Percentiles rank a stretch among this genome's conserved stretches.
Evolutionary conservation across 257 asterid genomes (phyloP).

Genomic region (Solanum pinnatisectum): DNA sequence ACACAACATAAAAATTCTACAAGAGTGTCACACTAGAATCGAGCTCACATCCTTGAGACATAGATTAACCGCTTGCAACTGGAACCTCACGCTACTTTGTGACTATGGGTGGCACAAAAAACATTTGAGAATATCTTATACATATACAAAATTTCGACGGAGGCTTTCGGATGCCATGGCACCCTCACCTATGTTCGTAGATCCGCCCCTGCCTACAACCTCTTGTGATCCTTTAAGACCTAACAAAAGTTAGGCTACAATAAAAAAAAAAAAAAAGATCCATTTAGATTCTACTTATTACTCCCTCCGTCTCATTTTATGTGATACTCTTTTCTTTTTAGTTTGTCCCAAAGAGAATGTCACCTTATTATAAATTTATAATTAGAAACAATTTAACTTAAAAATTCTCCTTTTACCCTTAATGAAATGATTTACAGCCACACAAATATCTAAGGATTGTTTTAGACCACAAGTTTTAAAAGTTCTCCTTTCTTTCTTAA

Average conservation of each 20-base stretch:
- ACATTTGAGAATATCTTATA: no score
- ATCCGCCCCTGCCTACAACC: not conserved
- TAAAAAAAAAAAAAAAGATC: not conserved
- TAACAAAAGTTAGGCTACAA: not conserved
- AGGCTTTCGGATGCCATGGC: not conserved
- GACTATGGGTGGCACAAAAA: not conserved
- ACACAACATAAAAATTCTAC: not conserved
- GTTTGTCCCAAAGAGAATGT: not conserved
- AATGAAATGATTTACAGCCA: not conserved
- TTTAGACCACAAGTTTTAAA: not conserved
- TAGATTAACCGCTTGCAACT: not conserved
- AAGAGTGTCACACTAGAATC: not conserved
- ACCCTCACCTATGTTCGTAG: not conserved
- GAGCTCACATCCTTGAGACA: not conserved
- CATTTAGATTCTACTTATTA: not conserved
- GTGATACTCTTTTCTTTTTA: not conserved
- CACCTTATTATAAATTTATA: not conserved
- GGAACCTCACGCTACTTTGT: not conserved
- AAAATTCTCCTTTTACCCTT: not conserved
- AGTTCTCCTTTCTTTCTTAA: not conserved
- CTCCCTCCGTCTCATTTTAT: not conserved
- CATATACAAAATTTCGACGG: not conserved
- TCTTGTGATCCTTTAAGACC: not conserved
- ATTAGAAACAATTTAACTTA: not conserved
- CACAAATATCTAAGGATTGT: not conserved